A percentile compares a stretch with the other conserved stretches of the same genome.
These are phyloP conservation scores for Penicillium sumatraense DNA, from an alignment of 2,329 filamentous ascomycete genomes.

Conservation along the genomic window DNA sequence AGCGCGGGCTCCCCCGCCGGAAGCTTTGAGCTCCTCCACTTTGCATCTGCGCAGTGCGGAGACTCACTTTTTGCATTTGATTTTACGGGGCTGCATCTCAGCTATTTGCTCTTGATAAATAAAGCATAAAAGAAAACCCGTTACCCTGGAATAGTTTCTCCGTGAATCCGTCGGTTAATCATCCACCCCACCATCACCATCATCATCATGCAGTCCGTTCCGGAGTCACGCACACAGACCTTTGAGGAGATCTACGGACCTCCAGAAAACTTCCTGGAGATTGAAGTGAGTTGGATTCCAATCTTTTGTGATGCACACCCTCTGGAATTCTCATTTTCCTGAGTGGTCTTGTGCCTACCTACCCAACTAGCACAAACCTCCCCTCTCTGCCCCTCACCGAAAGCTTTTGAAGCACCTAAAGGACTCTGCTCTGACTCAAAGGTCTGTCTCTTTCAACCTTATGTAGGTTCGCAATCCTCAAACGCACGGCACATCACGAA, in stretches of 20 bases:
- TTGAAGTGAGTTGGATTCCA: constrained; percentile 68
- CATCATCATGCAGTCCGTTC: constrained; percentile 64
- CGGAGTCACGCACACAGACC: constrained; percentile 80
- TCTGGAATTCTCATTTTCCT: background rate
- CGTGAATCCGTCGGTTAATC: background rate
- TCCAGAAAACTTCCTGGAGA: constrained; percentile 98
- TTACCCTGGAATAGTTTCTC: background rate
- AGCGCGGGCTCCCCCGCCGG: constrained; percentile 6
- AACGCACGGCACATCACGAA: constrained; percentile 90
- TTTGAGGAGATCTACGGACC: constrained; percentile 99
- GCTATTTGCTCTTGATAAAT: background rate
- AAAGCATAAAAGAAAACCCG: background rate
- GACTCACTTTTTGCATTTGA: constrained; percentile 7
- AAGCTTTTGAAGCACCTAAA: background rate
- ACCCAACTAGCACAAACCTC: constrained; percentile 3
- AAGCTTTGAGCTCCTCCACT: constrained; percentile 8
- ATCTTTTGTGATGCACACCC: background rate
- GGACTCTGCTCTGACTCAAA: background rate
- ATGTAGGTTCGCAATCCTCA: constrained; percentile 94
- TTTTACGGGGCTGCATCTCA: background rate
- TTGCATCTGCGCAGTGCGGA: constrained; percentile 3
- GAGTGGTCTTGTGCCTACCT: constrained; percentile 7
- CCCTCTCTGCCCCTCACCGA: background rate
- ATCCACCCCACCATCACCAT: no score
- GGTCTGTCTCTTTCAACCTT: background rate